A percentile compares a stretch with the other conserved stretches of the same genome.
Conservation (phyloP, 305 asterid genomes). For the Solanum hybrid region DNA sequence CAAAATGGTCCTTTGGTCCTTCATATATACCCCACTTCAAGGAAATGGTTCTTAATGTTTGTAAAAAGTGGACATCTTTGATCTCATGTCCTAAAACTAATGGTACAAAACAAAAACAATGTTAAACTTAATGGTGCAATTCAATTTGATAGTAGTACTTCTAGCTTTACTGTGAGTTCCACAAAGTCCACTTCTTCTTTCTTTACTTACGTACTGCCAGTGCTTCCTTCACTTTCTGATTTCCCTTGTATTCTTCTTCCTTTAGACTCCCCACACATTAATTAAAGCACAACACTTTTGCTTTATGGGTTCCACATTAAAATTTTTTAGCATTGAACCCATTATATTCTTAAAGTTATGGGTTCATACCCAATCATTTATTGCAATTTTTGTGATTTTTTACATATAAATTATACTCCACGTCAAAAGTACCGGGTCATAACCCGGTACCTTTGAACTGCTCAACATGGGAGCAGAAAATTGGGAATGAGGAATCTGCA, state of each 20-base stretch:
- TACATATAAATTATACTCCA: neutral
- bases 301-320: neutral
- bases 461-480: neutral
- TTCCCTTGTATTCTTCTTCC: neutral
- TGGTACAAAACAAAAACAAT: neutral
- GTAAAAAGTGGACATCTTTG: neutral
- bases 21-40: neutral
- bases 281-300: neutral
- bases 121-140: neutral
- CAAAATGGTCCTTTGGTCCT: neutral
- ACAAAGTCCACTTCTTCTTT: neutral
- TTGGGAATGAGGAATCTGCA: neutral
- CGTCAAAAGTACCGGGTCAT: neutral
- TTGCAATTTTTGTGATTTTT: neutral
- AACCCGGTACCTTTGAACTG: neutral
- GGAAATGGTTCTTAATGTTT: neutral
- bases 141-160: neutral
- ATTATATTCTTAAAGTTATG: neutral
- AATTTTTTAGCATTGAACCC: neutral
- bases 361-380: neutral
- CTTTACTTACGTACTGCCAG: neutral
- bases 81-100: neutral
- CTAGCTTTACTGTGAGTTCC: neutral
- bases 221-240: neutral
- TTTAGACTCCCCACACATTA: neutral